These are phyloP conservation scores for Massarina eburnea DNA, from an alignment of 2,329 filamentous ascomycete genomes.

Conservation along the genomic window DNA sequence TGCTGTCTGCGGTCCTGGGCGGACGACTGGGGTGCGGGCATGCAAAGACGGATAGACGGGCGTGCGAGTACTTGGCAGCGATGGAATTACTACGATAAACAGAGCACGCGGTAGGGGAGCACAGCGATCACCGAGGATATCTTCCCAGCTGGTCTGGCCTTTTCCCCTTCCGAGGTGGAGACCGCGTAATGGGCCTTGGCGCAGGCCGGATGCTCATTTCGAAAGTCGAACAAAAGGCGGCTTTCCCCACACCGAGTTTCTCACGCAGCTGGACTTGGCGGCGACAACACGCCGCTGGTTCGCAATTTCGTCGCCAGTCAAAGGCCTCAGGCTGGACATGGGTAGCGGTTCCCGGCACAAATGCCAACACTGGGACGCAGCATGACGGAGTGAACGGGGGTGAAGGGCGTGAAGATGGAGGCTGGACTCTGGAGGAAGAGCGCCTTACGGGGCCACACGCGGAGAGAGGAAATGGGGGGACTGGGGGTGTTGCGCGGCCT, in stretches of 20 bases:
- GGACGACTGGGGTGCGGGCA: conserved; percentile 27
- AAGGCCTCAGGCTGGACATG: background rate
- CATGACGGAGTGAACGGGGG: too few species aligned
- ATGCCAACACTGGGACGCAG: background rate
- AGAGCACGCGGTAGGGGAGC: conserved; percentile 17
- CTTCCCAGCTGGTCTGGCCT: conserved; percentile 20
- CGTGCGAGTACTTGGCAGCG: conserved; percentile 26
- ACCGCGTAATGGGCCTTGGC: background rate
- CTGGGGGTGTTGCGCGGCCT: too few species aligned
- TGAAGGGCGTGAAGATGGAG: too few species aligned
- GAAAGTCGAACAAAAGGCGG: background rate
- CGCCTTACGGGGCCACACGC: too few species aligned
- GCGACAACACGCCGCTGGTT: background rate
- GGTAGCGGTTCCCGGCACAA: background rate
- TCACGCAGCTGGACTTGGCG: background rate
- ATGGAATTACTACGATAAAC: too few species aligned
- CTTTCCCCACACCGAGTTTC: background rate
- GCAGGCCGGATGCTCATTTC: background rate
- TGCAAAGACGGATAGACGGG: conserved; percentile 37
- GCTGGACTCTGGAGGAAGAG: background rate
- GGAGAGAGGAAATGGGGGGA: too few species aligned
- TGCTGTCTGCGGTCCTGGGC: too few species aligned
- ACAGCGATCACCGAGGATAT: conserved; percentile 16
- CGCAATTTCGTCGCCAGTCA: background rate
- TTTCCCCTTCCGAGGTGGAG: background rate